Evolutionary conservation across 306 rosid genomes (phyloP).

Genomic region (Ziziphus jujuba): DNA sequence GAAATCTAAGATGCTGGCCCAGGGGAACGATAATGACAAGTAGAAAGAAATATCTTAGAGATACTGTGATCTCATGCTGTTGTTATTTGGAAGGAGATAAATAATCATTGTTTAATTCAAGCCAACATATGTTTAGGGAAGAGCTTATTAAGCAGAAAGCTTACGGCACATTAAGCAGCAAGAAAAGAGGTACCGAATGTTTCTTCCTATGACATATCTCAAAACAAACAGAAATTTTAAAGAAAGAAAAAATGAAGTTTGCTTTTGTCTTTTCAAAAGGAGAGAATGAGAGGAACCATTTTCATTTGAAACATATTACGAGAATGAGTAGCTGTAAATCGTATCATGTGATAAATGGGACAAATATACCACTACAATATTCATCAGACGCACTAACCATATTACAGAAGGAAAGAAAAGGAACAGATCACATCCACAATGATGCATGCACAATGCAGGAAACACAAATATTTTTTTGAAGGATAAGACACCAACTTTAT

Average conservation of each 20-base stretch:
- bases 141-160: background rate
- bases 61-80: too few relatives aligned
- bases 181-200: background rate
- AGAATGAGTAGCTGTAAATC: too few relatives aligned
- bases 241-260: background rate
- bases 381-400: conserved; percentile 14
- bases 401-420: background rate
- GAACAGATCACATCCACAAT: conserved; percentile 5
- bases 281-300: too few relatives aligned
- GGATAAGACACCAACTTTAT: conserved; percentile 63
- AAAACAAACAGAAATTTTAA: background rate
- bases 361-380: background rate
- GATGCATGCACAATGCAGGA: conserved; percentile 4
- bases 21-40: too few relatives aligned
- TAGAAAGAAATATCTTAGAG: too few relatives aligned
- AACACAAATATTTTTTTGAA: conserved; percentile 18
- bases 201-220: background rate
- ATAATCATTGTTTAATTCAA: conserved; percentile 3
- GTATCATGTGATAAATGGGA: background rate
- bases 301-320: background rate
- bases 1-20: too few relatives aligned
- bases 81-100: conserved; percentile 2
- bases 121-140: background rate
- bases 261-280: background rate
- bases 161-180: background rate